phyloP scores from a whole-genome alignment of 305 asterid genomes.

The Plantago lanceolata region DNA sequence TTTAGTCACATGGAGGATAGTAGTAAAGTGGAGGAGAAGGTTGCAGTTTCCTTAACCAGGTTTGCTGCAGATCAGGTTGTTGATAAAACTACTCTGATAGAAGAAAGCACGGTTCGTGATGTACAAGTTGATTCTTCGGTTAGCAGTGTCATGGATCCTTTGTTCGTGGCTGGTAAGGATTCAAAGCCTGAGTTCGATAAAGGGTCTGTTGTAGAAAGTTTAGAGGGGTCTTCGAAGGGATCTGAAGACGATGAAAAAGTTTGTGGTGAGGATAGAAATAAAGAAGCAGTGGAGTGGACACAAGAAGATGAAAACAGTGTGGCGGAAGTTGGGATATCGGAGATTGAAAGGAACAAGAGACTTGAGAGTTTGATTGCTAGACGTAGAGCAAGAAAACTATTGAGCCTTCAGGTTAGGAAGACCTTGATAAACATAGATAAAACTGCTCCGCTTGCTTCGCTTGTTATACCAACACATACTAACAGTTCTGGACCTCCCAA shows the following conservation, averaged over 20 bases:
- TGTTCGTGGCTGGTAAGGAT: constrained; percentile 11
- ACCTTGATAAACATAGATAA: constrained; percentile 41
- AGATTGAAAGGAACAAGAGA: constrained; percentile 62
- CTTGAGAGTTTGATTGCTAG: constrained; percentile 86
- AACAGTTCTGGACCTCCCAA: constrained; percentile 12
- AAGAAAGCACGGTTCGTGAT: constrained; percentile 49
- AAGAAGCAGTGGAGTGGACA: constrained; percentile 36
- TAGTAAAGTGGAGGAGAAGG: constrained; percentile 41
- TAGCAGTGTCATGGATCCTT: constrained; percentile 18
- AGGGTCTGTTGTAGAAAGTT: constrained; percentile 21
- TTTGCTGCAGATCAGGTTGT: constrained; percentile 12
- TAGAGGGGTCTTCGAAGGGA: constrained; percentile 31
- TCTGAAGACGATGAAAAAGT: constrained; percentile 31
- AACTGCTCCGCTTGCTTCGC: constrained; percentile 32
- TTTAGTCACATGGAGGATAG: constrained; percentile 28
- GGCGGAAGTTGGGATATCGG: constrained; percentile 58
- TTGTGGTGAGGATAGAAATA: constrained; percentile 26
- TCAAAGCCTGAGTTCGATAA: constrained; percentile 10
- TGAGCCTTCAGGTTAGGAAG: constrained; percentile 44
- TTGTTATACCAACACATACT: constrained; percentile 40
- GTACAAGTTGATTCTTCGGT: constrained; percentile 35
- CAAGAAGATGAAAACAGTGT: constrained; percentile 42
- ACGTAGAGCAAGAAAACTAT: constrained; percentile 55
- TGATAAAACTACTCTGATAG: constrained; percentile 37
- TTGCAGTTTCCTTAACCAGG: constrained; percentile 27